A percentile compares a stretch with the other conserved stretches of the same genome.
Evolutionary conservation across 192 early-diverging fungal genomes (phyloP).

Genomic region (Gigaspora rosea): DNA sequence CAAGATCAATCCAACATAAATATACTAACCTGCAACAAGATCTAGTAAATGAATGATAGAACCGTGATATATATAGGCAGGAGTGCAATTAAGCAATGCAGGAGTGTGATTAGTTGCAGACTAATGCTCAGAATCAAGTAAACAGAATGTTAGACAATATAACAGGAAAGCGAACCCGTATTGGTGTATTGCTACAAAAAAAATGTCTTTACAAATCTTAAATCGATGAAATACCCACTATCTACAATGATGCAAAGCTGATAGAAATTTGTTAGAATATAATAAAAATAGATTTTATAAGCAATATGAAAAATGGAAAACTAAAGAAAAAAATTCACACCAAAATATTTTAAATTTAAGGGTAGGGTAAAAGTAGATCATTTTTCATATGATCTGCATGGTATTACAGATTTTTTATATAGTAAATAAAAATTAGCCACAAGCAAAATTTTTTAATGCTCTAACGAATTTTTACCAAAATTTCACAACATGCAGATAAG

Average conservation of each 20-base stretch:
- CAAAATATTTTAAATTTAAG: not conserved
- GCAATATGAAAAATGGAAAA: not conserved
- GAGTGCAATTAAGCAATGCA: not conserved
- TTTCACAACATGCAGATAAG: no score
- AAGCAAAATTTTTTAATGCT: no score
- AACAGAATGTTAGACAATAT: not conserved
- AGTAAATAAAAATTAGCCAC: no score
- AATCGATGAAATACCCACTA: no score
- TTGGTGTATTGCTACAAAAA: not conserved
- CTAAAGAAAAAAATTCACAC: not conserved
- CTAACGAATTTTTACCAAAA: no score
- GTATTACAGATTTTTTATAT: no score
- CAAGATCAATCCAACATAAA: not conserved
- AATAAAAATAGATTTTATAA: not conserved
- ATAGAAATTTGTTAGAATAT: no score
- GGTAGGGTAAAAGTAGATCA: no score
- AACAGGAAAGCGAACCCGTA: not conserved
- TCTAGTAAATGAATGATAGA: no score
- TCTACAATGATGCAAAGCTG: no score
- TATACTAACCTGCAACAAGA: not conserved
- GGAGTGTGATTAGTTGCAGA: not conserved
- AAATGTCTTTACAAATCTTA: no score
- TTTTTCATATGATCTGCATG: no score
- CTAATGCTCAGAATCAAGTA: not conserved
- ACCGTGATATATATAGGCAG: not conserved